A percentile compares a stretch with the other conserved stretches of the same genome.
Evolutionary conservation across 2,329 filamentous ascomycete species (phyloP).

Genomic region (Calonectria ilicicola): DNA sequence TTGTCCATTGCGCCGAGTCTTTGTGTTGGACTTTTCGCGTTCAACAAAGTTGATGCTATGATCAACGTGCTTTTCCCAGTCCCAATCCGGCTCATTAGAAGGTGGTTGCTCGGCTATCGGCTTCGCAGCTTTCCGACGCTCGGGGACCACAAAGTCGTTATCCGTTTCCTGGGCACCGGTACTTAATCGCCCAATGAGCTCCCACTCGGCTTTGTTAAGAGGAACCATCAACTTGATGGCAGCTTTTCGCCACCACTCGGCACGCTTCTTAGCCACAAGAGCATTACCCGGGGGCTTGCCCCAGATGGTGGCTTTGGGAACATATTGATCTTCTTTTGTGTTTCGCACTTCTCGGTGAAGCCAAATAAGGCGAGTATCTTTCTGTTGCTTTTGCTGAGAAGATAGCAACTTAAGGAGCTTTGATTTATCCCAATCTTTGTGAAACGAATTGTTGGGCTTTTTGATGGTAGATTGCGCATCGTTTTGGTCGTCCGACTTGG

Average conservation of each 20-base stretch:
- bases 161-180: constrained; percentile 52
- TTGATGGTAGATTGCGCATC: background rate
- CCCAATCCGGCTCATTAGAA: constrained; percentile 41
- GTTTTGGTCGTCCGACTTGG: background rate
- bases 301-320: constrained; percentile 63
- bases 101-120: background rate
- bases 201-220: constrained; percentile 65
- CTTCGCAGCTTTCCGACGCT: constrained; percentile 40
- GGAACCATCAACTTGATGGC: constrained; percentile 66
- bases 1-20: constrained; percentile 49
- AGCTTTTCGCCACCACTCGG: constrained; percentile 60
- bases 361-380: constrained; percentile 41
- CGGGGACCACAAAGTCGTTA: constrained; percentile 52
- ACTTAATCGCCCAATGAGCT: constrained; percentile 61
- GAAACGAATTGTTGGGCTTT: constrained; percentile 46
- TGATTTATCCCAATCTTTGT: constrained; percentile 61
- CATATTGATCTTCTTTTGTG: constrained; percentile 47
- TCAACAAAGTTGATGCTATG: constrained; percentile 55
- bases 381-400: constrained; percentile 55
- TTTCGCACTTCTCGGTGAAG: constrained; percentile 38
- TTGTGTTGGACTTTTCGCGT: constrained; percentile 47
- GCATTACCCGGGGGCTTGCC: constrained; percentile 56
- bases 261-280: constrained; percentile 56
- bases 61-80: constrained; percentile 58
- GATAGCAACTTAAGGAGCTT: constrained; percentile 57